Percentiles rank a stretch among this genome's conserved stretches.
These are phyloP conservation scores for Cucurbitaria berberidis DNA, from an alignment of 2,329 filamentous ascomycete species.

Conservation along the genomic window DNA sequence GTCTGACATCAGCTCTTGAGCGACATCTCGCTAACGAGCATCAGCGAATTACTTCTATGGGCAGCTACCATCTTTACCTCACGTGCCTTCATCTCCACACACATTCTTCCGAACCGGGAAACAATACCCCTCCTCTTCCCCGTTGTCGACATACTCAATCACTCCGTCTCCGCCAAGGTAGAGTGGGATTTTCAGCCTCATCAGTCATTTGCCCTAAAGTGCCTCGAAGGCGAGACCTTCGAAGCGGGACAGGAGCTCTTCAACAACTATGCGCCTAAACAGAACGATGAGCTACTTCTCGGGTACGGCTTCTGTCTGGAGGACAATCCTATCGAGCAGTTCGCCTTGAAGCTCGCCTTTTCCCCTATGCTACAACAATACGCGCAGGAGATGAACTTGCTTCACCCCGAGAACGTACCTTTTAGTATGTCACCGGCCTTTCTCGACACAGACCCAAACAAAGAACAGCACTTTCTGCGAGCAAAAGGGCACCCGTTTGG, in stretches of 20 bases:
- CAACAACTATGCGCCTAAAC: constrained; percentile 62
- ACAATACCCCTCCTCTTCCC: constrained; percentile 55
- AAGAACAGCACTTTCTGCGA: constrained; percentile 45
- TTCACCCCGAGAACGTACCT: constrained; percentile 26
- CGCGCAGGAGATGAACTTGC: constrained; percentile 21
- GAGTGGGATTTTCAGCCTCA: constrained; percentile 51
- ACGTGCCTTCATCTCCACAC: constrained; percentile 56
- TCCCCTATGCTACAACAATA: constrained; percentile 41
- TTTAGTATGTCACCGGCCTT: constrained; percentile 35
- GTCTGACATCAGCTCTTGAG: neutral
- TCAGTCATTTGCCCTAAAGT: constrained; percentile 48
- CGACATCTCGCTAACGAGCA: constrained; percentile 19
- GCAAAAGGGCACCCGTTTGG: constrained; percentile 38
- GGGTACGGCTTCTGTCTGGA: constrained; percentile 60
- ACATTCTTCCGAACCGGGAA: constrained; percentile 35
- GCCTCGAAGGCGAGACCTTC: constrained; percentile 45
- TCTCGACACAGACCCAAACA: constrained; percentile 25
- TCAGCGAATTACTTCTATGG: constrained; percentile 57
- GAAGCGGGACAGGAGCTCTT: constrained; percentile 52
- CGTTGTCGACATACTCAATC: constrained; percentile 58
- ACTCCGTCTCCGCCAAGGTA: constrained; percentile 54
- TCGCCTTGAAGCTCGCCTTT: constrained; percentile 52
- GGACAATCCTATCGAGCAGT: constrained; percentile 56
- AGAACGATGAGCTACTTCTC: constrained; percentile 59
- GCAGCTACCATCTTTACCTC: constrained; percentile 60